A percentile compares a stretch with the other conserved stretches of the same genome.
Evolutionary conservation across 208 protist genomes (phyloP).

Genomic region (Porcisia deanei): DNA sequence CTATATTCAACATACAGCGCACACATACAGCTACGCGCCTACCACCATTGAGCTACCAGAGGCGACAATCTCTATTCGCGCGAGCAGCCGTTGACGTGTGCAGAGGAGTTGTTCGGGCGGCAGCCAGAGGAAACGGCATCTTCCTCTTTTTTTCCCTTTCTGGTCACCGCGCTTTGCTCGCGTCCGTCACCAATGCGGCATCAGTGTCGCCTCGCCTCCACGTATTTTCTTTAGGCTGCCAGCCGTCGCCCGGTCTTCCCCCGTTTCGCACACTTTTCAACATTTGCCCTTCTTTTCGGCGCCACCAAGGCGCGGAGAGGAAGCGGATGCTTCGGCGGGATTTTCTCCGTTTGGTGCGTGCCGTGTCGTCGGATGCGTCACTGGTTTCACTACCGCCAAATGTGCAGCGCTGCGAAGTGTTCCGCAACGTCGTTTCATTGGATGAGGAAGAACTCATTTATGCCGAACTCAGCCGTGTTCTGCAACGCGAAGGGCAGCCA

Average conservation of each 20-base stretch:
- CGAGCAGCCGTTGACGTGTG: neutral
- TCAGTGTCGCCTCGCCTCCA: neutral
- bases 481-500: conserved; percentile 69
- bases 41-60: neutral
- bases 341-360: conserved; percentile 9
- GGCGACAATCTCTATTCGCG: neutral
- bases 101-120: neutral
- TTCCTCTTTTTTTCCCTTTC: neutral
- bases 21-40: neutral
- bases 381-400: conserved; percentile 60
- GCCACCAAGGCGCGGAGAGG: neutral
- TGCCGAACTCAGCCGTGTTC: conserved; percentile 62
- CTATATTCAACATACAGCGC: neutral
- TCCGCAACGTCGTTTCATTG: conserved; percentile 66
- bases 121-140: neutral
- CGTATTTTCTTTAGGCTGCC: neutral
- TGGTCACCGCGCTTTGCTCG: neutral
- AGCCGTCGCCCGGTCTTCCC: too few species aligned
- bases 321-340: conserved; percentile 16
- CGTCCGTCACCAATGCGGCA: neutral
- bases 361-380: conserved; percentile 44
- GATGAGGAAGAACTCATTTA: conserved; percentile 71
- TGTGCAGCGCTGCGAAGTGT: conserved; percentile 68
- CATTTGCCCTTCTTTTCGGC: neutral
- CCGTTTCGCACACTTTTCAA: too few species aligned